A percentile compares a stretch with the other conserved stretches of the same genome.
These are phyloP conservation scores for Hypoxylon sp. DNA, from an alignment of 2,329 filamentous ascomycete genomes.

Conservation along the genomic window DNA sequence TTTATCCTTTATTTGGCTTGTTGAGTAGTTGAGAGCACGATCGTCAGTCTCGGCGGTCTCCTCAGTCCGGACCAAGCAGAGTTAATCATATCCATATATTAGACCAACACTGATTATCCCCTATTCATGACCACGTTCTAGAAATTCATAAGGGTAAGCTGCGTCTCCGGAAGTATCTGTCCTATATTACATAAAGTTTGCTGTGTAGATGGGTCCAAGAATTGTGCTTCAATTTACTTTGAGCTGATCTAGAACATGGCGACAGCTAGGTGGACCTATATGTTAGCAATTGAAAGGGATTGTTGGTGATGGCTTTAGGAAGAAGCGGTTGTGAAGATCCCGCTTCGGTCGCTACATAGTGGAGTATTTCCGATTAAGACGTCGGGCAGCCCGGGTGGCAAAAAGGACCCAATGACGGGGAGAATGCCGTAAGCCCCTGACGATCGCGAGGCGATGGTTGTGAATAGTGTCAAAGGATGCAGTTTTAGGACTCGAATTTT, in stretches of 20 bases:
- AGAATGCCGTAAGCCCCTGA: background rate
- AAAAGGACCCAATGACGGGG: background rate
- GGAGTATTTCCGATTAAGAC: background rate
- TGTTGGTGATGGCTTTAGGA: background rate
- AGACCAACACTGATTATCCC: too few relatives aligned
- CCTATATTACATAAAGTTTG: background rate
- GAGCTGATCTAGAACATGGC: background rate
- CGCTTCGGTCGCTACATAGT: background rate
- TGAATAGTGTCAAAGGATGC: slow-evolving; percentile 4
- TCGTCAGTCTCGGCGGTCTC: too few relatives aligned
- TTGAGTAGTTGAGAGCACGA: too few relatives aligned
- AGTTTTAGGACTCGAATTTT: background rate
- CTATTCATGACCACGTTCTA: too few relatives aligned
- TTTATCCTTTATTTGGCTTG: too few relatives aligned
- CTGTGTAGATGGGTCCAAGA: too few relatives aligned
- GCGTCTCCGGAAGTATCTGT: background rate
- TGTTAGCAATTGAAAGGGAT: background rate
- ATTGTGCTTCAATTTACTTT: background rate
- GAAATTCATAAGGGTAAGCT: too few relatives aligned
- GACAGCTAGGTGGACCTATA: background rate
- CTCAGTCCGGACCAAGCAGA: too few relatives aligned
- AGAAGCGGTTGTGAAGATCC: background rate
- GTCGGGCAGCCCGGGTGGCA: background rate
- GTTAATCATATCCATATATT: too few relatives aligned
- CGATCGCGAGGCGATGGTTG: slow-evolving; percentile 7